phyloP scores from a whole-genome alignment of 805 yeast species.

The Lipomyces yamanashiensis region DNA sequence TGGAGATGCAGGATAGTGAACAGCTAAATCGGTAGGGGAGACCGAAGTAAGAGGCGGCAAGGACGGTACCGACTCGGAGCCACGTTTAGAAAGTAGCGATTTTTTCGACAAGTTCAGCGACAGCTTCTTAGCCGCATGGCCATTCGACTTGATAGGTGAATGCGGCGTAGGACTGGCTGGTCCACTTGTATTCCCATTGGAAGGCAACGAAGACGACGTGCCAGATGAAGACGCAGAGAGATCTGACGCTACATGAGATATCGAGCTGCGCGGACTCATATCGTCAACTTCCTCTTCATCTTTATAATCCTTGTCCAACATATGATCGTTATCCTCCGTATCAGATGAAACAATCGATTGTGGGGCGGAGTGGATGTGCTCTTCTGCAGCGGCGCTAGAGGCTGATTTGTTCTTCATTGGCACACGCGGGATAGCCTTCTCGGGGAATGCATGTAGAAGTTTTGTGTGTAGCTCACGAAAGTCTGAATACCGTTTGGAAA shows the following conservation, averaged over 20 bases:
- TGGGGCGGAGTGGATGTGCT: slow-evolving; percentile 21
- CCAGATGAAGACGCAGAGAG: slow-evolving; percentile 11
- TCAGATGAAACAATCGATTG: slow-evolving; percentile 1
- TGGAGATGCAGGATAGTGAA: background rate
- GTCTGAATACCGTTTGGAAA: slow-evolving; percentile 68
- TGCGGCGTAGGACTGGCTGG: slow-evolving; percentile 1
- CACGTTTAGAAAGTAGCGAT: slow-evolving; percentile 13
- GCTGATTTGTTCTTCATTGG: slow-evolving; percentile 58
- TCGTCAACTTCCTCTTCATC: slow-evolving; percentile 29
- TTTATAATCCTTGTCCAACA: too few species aligned
- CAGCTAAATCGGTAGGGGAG: background rate
- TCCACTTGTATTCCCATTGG: background rate
- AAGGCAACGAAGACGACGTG: slow-evolving; percentile 9
- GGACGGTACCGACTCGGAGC: slow-evolving; percentile 21
- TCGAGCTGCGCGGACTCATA: slow-evolving; percentile 25
- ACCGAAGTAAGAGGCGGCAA: slow-evolving; percentile 4
- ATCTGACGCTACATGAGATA: slow-evolving; percentile 25
- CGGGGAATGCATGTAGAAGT: slow-evolving; percentile 60
- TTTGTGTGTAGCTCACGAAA: slow-evolving; percentile 60
- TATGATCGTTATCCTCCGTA: background rate
- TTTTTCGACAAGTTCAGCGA: slow-evolving; percentile 13
- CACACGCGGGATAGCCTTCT: slow-evolving; percentile 61
- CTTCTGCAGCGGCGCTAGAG: slow-evolving; percentile 8
- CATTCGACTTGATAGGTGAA: background rate
- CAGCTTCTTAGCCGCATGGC: background rate